Percentiles rank a stretch among this genome's conserved stretches.
Conservation (phyloP, 2,329 filamentous ascomycete genomes). For the Metarhizium album region DNA sequence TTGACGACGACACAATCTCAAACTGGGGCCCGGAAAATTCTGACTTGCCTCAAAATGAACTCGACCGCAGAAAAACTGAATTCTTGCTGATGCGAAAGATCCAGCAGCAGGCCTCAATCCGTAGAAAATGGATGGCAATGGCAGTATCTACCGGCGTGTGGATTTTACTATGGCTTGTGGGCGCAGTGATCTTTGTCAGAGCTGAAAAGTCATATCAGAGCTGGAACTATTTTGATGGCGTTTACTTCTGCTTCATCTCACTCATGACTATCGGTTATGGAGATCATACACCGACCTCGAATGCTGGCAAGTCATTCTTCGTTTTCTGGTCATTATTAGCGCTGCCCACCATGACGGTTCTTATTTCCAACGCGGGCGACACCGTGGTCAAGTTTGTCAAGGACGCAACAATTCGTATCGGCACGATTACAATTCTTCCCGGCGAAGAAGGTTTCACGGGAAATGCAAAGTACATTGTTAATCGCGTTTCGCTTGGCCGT, state of each 20-base stretch:
- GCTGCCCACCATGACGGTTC: conserved; percentile 76
- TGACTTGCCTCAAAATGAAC: conserved; percentile 27
- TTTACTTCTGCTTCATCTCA: conserved; percentile 81
- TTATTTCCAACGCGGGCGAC: conserved; percentile 75
- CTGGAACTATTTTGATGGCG: conserved; percentile 67
- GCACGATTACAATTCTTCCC: conserved; percentile 50
- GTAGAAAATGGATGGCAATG: conserved; percentile 66
- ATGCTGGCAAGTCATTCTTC: conserved; percentile 73
- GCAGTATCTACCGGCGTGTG: conserved; percentile 57
- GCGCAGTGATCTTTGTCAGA: conserved; percentile 60
- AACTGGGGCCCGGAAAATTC: conserved; percentile 5
- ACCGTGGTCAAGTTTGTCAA: conserved; percentile 60
- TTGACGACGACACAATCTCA: conserved; percentile 18
- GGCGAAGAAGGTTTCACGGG: conserved; percentile 38
- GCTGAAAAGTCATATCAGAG: conserved; percentile 41
- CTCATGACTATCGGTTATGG: conserved; percentile 84
- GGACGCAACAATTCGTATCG: conserved; percentile 44
- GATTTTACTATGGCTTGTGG: conserved; percentile 67
- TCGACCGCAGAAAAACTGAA: conserved; percentile 54
- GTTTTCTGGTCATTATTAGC: conserved; percentile 88
- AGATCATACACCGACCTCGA: conserved; percentile 65
- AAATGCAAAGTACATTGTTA: conserved; percentile 33
- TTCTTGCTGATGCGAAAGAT: conserved; percentile 77
- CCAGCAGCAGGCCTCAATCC: conserved; percentile 51
- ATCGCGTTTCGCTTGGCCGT: conserved; percentile 31